A percentile compares a stretch with the other conserved stretches of the same genome.
Conservation (phyloP, 345 rosid genomes). For the Mangifera indica region DNA sequence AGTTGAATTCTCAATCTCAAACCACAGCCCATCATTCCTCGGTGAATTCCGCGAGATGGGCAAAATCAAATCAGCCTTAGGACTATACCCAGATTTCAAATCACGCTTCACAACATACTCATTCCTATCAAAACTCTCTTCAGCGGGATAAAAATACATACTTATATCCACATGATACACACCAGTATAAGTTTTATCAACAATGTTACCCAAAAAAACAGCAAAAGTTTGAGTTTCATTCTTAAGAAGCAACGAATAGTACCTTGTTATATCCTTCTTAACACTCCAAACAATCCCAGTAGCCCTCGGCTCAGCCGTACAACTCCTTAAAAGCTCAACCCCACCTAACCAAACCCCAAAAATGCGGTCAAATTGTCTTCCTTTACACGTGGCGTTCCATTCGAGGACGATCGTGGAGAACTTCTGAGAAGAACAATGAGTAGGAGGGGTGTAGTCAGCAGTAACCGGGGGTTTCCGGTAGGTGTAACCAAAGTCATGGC, state of each 20-base stretch:
- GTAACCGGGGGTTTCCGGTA: conserved; percentile 66
- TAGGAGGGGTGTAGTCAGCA: conserved; percentile 65
- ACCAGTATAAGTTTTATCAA: conserved; percentile 71
- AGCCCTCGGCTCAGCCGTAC: conserved; percentile 80
- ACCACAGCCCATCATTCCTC: conserved; percentile 83
- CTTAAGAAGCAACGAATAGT: conserved; percentile 58
- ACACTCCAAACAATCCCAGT: conserved; percentile 80
- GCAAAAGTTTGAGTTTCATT: conserved; percentile 55
- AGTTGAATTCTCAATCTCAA: conserved; percentile 54
- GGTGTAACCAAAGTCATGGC: conserved; percentile 69
- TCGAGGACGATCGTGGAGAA: conserved; percentile 80
- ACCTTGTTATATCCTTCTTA: conserved; percentile 76
- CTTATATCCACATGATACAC: conserved; percentile 68
- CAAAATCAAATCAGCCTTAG: conserved; percentile 69
- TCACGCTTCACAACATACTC: too few species aligned
- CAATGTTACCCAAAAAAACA: conserved; percentile 67
- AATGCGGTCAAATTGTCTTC: conserved; percentile 82
- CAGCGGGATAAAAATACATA: conserved; percentile 60
- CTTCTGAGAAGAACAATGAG: conserved; percentile 41
- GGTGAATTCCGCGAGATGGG: conserved; percentile 72
- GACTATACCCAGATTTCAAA: conserved; percentile 35
- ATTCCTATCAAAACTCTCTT: too few species aligned
- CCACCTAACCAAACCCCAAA: conserved; percentile 89
- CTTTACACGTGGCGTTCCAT: conserved; percentile 72
- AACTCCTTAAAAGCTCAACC: conserved; percentile 90